Evolutionary conservation across 2,329 filamentous ascomycete species (phyloP).

Genomic region (Fusarium hainanense): DNA sequence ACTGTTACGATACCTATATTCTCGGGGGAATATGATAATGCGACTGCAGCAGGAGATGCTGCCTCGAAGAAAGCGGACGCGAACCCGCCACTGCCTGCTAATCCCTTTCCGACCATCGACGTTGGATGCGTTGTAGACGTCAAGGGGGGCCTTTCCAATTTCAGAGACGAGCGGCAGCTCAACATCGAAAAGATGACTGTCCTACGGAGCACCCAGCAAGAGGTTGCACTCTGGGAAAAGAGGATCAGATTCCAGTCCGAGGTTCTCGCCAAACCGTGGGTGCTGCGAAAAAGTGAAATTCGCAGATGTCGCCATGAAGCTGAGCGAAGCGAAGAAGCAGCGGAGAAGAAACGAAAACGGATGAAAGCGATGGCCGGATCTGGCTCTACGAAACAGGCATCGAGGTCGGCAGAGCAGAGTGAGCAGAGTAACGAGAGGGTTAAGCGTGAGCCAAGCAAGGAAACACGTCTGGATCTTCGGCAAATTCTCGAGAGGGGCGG

Average conservation of each 20-base stretch:
- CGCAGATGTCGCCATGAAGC: constrained; percentile 62
- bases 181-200: constrained; percentile 62
- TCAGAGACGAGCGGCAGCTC: constrained; percentile 63
- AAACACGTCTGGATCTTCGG: constrained; percentile 39
- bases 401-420: constrained; percentile 12
- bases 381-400: constrained; percentile 6
- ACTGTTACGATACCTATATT: constrained; percentile 26
- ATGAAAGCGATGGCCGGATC: constrained; percentile 33
- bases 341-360: constrained; percentile 44
- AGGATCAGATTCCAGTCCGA: constrained; percentile 60
- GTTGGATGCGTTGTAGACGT: constrained; percentile 68
- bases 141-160: constrained; percentile 63
- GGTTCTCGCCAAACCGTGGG: constrained; percentile 65
- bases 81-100: not conserved
- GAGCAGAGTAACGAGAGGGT: constrained; percentile 12
- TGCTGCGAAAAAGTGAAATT: constrained; percentile 61
- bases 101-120: constrained; percentile 52
- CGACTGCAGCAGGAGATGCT: constrained; percentile 2
- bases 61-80: constrained; percentile 9
- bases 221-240: constrained; percentile 70
- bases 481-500: constrained; percentile 46
- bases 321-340: constrained; percentile 49
- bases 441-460: constrained; percentile 29
- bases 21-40: not conserved
- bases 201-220: constrained; percentile 64